A percentile compares a stretch with the other conserved stretches of the same genome.
Evolutionary conservation across 495 filamentous ascomycete genomes (phyloP).

Genomic region (Echria macrotheca): DNA sequence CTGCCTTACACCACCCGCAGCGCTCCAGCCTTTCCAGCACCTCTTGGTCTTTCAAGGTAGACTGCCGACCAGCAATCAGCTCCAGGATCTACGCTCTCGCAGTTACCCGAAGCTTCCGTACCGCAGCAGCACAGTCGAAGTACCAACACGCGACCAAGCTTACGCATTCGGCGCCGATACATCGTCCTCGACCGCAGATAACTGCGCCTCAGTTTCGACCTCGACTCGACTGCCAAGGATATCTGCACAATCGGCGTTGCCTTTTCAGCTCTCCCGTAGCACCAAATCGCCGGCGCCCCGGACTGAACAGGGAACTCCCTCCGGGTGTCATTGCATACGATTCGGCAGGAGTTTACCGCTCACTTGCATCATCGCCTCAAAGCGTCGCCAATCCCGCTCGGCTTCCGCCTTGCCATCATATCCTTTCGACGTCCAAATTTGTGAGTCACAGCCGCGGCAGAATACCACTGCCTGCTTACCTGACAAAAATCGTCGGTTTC

Average conservation of each 20-base stretch:
- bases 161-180: constrained; percentile 13
- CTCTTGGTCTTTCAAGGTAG: too few species aligned
- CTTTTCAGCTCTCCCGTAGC: constrained; percentile 16
- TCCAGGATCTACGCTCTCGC: neutral
- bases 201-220: constrained; percentile 17
- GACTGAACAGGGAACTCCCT: constrained; percentile 7
- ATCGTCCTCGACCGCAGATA: constrained; percentile 5
- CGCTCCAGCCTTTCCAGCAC: too few species aligned
- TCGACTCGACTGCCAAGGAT: too few species aligned
- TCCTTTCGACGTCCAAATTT: constrained; percentile 25
- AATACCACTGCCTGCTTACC: constrained; percentile 15
- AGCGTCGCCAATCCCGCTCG: constrained; percentile 32
- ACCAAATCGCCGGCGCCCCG: constrained; percentile 13
- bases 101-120: neutral
- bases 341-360: constrained; percentile 32
- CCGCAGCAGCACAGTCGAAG: too few species aligned
- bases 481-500: constrained; percentile 11
- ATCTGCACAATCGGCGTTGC: constrained; percentile 15
- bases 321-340: too few species aligned
- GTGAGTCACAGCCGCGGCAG: constrained; percentile 40
- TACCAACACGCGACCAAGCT: neutral
- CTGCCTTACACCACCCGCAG: too few species aligned
- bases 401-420: constrained; percentile 20
- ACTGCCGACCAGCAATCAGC: neutral
- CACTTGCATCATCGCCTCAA: constrained; percentile 32